Base-by-base conservation (phyloP, 2,329 filamentous ascomycete genomes). In the Fusarium sp. region DNA sequence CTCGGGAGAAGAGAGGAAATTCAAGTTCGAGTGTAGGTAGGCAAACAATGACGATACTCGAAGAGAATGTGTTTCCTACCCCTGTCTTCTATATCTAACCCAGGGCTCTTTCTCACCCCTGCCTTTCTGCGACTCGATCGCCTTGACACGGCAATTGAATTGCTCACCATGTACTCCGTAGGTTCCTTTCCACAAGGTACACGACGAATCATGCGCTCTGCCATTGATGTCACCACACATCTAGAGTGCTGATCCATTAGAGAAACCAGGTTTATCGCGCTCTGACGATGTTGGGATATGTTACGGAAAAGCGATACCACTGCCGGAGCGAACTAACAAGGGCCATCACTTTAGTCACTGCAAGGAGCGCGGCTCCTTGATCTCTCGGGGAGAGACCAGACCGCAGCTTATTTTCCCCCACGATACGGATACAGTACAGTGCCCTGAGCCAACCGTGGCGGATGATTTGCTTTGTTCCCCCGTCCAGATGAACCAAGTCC, bases 321-420 rank as follows among this genome's bases (percentile, higher is more conserved):
- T 54, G 30, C 30, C 41, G 47, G 38, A 54, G 52, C 41, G 17
- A 56, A 47, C 56, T 56, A 62, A 58, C 57, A 56, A 39, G 41
- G 47, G 22, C 47, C 60, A 55, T 45, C 60, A 28, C 48, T 57
- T 51, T 60, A 64, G 47, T 55, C 59, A 51, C 68, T 76, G 69
- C 75, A 76, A 56, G 75, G 75, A 72, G 72, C 44, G 36, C 45
- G 28, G 45, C 60, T 44, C 44, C 45, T 55, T 68, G 55, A 42
- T 70, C 45, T 45, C 52, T 70, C 67, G 41, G 59, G 28, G 54
- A 66, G 14, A 24, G 64, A 47, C 61, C 67, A 56, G 63, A 52
- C 48, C n/a, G 48, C 67, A 66, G 57, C 72, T 75, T 75, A 70
- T 75, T 75, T 64, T 65, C 74, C 75, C 68, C 74, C 76, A 63